Evolutionary conservation across 225 moss, liverwort and hornwort species (phyloP).

Genomic region (Physcomitrellopsis africana): DNA sequence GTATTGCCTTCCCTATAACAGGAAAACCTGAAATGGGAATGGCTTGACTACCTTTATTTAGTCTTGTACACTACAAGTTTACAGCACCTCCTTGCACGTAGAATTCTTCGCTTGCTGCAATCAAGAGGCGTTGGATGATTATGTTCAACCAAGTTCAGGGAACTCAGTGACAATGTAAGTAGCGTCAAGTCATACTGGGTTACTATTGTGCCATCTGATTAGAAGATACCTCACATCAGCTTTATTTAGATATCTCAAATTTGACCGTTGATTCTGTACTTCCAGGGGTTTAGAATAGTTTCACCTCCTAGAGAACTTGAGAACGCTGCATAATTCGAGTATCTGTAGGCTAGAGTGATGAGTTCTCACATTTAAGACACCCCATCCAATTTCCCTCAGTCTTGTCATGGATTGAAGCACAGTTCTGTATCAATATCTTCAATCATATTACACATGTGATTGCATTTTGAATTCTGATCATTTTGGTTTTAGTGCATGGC

Average conservation of each 20-base stretch:
- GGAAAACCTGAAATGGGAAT: slow-evolving; percentile 39
- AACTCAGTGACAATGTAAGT: slow-evolving; percentile 38
- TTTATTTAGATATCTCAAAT: slow-evolving; percentile 30
- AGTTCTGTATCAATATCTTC: slow-evolving; percentile 44
- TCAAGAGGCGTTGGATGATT: slow-evolving; percentile 36
- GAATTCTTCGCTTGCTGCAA: slow-evolving; percentile 36
- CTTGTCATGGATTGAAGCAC: slow-evolving; percentile 42
- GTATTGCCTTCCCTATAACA: slow-evolving; percentile 28
- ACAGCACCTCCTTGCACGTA: slow-evolving; percentile 33
- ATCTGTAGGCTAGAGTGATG: slow-evolving; percentile 37
- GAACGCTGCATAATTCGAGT: slow-evolving; percentile 35
- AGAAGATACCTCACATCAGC: slow-evolving; percentile 18
- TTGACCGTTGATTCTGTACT: slow-evolving; percentile 33
- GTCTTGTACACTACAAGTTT: slow-evolving; percentile 44
- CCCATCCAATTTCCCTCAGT: slow-evolving; percentile 45
- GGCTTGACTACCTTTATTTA: slow-evolving; percentile 30
- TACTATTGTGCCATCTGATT: slow-evolving; percentile 29
- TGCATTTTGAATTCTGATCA: no score
- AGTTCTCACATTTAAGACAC: slow-evolving; percentile 31
- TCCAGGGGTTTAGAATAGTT: slow-evolving; percentile 18
- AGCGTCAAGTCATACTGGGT: slow-evolving; percentile 38
- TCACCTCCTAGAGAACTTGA: slow-evolving; percentile 28
- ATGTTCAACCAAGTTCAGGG: slow-evolving; percentile 29
- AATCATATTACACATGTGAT: slow-evolving; percentile 29
- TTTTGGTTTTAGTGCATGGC: no score